Evolutionary conservation across 108 stramenopile genomes (phyloP), one percentile per base, ranked within the genome.

Genomic region (Fragilariopsis cylindrus): DNA sequence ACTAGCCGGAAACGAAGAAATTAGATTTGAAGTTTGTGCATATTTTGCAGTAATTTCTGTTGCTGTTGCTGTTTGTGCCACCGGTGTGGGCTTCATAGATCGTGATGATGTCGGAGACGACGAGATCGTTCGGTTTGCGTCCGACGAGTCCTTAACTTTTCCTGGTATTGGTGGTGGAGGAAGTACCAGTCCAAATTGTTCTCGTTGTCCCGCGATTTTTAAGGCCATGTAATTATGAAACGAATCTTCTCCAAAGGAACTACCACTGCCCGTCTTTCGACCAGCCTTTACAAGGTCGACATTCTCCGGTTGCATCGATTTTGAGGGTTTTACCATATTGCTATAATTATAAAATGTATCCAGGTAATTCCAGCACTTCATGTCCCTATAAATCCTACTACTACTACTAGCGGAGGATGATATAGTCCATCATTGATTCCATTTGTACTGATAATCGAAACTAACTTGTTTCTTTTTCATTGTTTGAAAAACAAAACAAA

Each of bases 141-240:
- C 44, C 48, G 44, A 3, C 44, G 8, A 42, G 21, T 13, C 45
- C 11, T 19, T 70, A 12, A 60, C 57, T 64, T 9, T 30, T 30
- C 2, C 30, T 30, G 30, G 30, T 30, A 30, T 30, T 15, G 92
- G 92, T 11, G 88, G 84, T 12, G 93, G 93, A 13, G 90, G 93
- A 42, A 90, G 52, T 16, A 83, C 49, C 21, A 89, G 68, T 19
- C 93, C 93, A 63, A 92, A 87, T 66, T 92, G 90, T 60, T 83
- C 76, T 41, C 93, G 77, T 60, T 94, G 93, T 57, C 86, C 39
- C 46, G 87, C 88, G 73, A 94, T 90, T 70, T 94, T 94, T 57
- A 85, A 79, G 5, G 87, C 77, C 93, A 94, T 91, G 82, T 94
- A 94, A 47, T 88, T 78, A 8, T 85, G 87, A 82, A 94, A 94